Base-by-base conservation (phyloP, 257 asterid genomes). In the Solanum dulcamara region DNA sequence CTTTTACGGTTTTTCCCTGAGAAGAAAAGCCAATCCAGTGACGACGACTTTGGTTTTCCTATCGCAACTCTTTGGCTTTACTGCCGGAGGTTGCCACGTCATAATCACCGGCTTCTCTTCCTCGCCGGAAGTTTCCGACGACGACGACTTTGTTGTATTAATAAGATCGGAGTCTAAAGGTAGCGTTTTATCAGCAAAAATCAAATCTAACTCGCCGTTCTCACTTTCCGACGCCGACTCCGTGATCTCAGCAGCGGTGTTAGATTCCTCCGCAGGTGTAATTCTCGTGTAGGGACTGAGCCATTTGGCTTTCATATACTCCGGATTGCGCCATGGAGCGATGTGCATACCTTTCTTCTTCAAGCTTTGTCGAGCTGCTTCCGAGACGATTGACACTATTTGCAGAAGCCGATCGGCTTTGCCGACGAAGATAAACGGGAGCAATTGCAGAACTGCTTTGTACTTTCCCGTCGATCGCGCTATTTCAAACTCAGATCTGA, bases 261-360 rank as follows among this genome's bases (percentile, higher is more conserved):
- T 92, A 10, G 83, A 91, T 64, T 86, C 90, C 5, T 7, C 77
- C 11, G 60, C 28, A 17, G 77, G 33, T 60, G 90, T 55, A 77
- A 87, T 81, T 53, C 96, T 93, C 37, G 91, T 79, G 89, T 91
- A 91, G 3, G 94, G 90, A 68, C 97, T 85, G 81, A 94, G 91
- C 99, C 99, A 96, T 88, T 96, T 96, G 80, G 96, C 90, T 87
- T 93, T 92, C 84, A 92, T 87, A 90, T 94, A 96, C 48, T 96
- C 98, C 14, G 92, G 81, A 85, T 94, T 96, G 15, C 99, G 97
- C 99, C 99, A 96, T 18, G 99, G 98, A 35, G 99, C 93, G 40
- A 96, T 87, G 87, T 96, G 97, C 99, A 96, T 96, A 15, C 97
- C 99, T 85, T 96, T 96, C 93, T 92, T 96, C 90, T 93, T 96